Evolutionary conservation across 2,329 filamentous ascomycete genomes (phyloP).

Genomic region (Claviceps digitariae): DNA sequence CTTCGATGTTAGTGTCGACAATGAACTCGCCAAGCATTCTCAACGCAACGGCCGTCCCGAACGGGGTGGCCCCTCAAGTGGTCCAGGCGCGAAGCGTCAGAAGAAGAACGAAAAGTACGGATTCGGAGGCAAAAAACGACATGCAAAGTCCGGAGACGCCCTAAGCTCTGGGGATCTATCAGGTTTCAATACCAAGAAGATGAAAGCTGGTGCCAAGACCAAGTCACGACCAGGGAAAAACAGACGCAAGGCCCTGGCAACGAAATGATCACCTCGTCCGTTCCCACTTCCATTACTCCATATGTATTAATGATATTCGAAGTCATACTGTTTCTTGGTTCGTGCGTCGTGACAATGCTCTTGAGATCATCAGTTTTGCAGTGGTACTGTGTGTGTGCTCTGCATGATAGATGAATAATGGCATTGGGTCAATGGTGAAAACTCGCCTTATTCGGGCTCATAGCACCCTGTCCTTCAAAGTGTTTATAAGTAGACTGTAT

Average conservation of each 20-base stretch:
- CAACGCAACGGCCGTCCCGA: constrained; percentile 26
- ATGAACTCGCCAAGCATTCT: constrained; percentile 35
- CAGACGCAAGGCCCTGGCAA: constrained; percentile 30
- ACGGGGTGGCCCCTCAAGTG: constrained; percentile 9
- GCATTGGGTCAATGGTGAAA: no score
- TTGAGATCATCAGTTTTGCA: not conserved
- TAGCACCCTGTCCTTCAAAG: no score
- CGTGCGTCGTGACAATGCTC: not conserved
- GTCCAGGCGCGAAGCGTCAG: constrained; percentile 50
- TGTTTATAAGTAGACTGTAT: no score
- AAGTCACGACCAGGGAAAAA: constrained; percentile 37
- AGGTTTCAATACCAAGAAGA: constrained; percentile 66
- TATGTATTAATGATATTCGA: not conserved
- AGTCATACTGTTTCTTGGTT: not conserved
- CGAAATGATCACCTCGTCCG: constrained; percentile 9
- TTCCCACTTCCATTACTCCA: not conserved
- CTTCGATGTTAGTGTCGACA: constrained; percentile 80
- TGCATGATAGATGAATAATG: no score
- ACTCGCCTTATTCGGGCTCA: no score
- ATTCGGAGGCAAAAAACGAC: constrained; percentile 90
- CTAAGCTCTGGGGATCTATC: constrained; percentile 67
- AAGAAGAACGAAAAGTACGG: constrained; percentile 95
- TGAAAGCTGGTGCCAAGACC: constrained; percentile 50
- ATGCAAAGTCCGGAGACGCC: constrained; percentile 83
- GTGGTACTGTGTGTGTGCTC: no score